Base-by-base conservation (phyloP, 495 filamentous ascomycete species). In the Penicillium crystallinum region DNA sequence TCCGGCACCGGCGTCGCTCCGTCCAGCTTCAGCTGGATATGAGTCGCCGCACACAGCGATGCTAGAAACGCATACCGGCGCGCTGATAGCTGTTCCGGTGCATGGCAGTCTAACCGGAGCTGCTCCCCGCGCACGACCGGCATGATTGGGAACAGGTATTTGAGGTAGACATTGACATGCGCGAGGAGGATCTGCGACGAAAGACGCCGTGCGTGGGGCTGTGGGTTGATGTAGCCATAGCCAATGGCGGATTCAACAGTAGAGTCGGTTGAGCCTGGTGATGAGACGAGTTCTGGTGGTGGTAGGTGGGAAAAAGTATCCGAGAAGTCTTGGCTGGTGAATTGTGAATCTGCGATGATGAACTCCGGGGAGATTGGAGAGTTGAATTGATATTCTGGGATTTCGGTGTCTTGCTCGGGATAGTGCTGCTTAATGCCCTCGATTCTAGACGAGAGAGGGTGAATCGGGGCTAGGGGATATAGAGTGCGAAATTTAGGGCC, bases 51-150 rank as follows among this genome's bases (percentile, higher is more conserved):
- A 61, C 87, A 93, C 2, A 96, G 68, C 6, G 90, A 83, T 2
- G 82, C 82, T 33, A 96, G 65, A 33, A 95, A 80, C 40, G 88
- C 90, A 69, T 96, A 95, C 11, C 85, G 79, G 52, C 87, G 86
- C 18, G 81, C 66, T n/a, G 81, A 83, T 36, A 76, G 40, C 10
- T 54, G 61, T 29, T 69, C 68, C 72, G 81, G 63, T 81, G 84
- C 69, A 81, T 81, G 51, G 59, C 73, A 69, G 81, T 87, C 80
- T 57, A 83, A 74, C 49, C 85, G 83, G 8, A 93, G 67, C 42
- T 80, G 76, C 31, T 84, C 80, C 25, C 81, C 81, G 35, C 89
- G 79, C 22, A 95, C 75, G 34, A 95, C 85, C 0, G 91, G 90
- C 76, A 91, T 88, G 17, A 85, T 88, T 6, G 87, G 81, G 58